Base-by-base conservation (phyloP, 306 rosid genomes). In the Quercus alba region DNA sequence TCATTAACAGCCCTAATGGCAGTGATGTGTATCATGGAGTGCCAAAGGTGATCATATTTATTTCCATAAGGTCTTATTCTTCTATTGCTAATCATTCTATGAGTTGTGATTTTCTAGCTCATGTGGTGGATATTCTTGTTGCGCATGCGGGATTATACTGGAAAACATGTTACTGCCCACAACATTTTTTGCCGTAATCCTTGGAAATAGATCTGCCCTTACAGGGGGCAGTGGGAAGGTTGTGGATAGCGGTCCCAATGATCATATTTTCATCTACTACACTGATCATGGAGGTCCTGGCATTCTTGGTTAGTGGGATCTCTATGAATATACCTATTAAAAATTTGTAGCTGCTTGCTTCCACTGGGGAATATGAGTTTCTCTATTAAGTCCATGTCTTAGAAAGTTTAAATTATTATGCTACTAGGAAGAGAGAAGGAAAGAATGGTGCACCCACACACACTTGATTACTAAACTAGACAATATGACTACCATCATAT, bases 231-330 rank as follows among this genome's bases (percentile, higher is more conserved):
- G 97, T 64, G 98, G 98, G 72, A 96, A 96, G 76, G 98, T 96
- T 79, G 97, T 93, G 57, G 87, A 93, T 71, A 96, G 97, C 62
- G 97, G 99, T 56, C 99, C 99, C 57, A 75, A 89, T 71, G 99
- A 96, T 86, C 99, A 88, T 78, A 93, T 96, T 78, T 96, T 96
- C 81, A 75, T 96, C 38, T 96, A 73, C 84, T 96, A 90, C n/a
- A 80, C 87, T 26, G 99, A 96, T 75, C 98, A 93, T 75, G 99
- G 99, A 18, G 99, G 98, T 81, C 92, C 97, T 21, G 98, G 98
- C 52, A 88, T 91, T 56, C 99, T 96, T 62, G 98, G 99, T 96
- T 79, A 93, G 98, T 87, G 15, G 31, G 59, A 67, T 74, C 71
- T 58, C 38, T 44, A 61, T 17, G 23, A 28, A 44, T 68, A 38